Evolutionary conservation across 73 alveolate genomes (phyloP).

Genomic region (Stentor coeruleus): DNA sequence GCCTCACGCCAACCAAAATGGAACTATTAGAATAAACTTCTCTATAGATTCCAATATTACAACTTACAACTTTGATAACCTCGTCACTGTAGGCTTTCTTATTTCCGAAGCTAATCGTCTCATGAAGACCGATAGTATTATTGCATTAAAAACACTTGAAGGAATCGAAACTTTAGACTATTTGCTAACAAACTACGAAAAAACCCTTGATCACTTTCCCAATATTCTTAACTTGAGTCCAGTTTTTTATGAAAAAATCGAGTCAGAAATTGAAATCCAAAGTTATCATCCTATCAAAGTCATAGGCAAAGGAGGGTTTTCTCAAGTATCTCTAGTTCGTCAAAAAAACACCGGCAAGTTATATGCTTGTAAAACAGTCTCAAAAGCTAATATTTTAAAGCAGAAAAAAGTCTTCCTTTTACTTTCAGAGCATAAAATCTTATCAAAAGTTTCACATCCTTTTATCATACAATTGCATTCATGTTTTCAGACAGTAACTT

Average conservation of each 20-base stretch:
- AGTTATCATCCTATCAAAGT: not conserved
- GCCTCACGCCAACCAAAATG: too few relatives aligned
- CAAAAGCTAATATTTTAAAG: constrained; percentile 65
- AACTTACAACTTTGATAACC: too few relatives aligned
- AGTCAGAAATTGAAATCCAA: not conserved
- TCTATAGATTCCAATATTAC: too few relatives aligned
- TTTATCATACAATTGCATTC: constrained; percentile 52
- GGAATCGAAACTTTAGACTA: not conserved
- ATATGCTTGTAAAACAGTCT: constrained; percentile 80
- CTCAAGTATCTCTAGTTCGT: constrained; percentile 67
- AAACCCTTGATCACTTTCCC: not conserved
- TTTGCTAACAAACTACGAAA: not conserved
- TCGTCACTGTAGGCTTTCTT: not conserved
- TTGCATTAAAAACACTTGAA: not conserved
- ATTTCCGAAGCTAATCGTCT: not conserved
- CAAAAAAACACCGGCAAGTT: constrained; percentile 56
- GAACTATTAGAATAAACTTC: too few relatives aligned
- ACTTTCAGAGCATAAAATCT: constrained; percentile 37
- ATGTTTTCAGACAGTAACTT: constrained; percentile 42
- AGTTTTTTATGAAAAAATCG: not conserved
- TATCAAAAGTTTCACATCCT: constrained; percentile 44
- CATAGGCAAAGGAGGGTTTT: constrained; percentile 86
- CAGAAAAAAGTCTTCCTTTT: constrained; percentile 37
- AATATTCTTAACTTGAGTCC: not conserved
- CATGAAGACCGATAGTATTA: not conserved